Evolutionary conservation across 2,329 filamentous ascomycete genomes (phyloP), one percentile per base, ranked within the genome.

Genomic region (Periglandula ipomoeae): DNA sequence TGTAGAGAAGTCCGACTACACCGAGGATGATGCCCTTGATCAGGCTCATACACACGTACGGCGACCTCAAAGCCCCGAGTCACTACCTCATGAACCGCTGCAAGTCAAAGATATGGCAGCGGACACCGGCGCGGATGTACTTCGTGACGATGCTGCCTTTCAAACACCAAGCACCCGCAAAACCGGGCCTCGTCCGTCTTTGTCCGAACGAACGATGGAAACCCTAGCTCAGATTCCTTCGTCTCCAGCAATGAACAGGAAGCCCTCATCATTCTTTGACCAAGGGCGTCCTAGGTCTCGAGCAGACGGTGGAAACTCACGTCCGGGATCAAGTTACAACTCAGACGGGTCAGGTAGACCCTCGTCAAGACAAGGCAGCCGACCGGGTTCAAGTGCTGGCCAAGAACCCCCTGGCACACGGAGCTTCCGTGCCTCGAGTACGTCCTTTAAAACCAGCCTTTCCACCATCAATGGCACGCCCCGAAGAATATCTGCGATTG

Each of bases 171-270:
- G 41, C 51, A 59, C 50, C 2, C 34, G 48, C 51, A 58, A 58
- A 10, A 52, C 55, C 26, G 53, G 51, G 22, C 64, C 65, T 27
- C 60, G 68, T 47, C 72, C 78, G 46, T 90, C 87, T 0, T 72
- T 96, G 4, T 82, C 85, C 0, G 90, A 96, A 58, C 76, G 91
- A 50, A 94, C 90, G 0, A 83, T 95, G 38, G 88, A 95, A 63
- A 95, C 88, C 0, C 70, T 96, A 5, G 78, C 89, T 3, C 79
- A 82, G 42, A 71, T 95, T 26, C 87, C 89, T 0, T 81, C 87
- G 0, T 93, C 89, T 1, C 89, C 90, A 4, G 79, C 79, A 0
- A 65, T 85, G 41, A 79, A 75, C 46, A 79, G 80, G 50, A 79
- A 82, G 47, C 71, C 77, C 8, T 88, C 87, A 0, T 81, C 79